phyloP scores from a whole-genome alignment of 192 early-diverging fungal genomes.

The Coemansia sp. region DNA sequence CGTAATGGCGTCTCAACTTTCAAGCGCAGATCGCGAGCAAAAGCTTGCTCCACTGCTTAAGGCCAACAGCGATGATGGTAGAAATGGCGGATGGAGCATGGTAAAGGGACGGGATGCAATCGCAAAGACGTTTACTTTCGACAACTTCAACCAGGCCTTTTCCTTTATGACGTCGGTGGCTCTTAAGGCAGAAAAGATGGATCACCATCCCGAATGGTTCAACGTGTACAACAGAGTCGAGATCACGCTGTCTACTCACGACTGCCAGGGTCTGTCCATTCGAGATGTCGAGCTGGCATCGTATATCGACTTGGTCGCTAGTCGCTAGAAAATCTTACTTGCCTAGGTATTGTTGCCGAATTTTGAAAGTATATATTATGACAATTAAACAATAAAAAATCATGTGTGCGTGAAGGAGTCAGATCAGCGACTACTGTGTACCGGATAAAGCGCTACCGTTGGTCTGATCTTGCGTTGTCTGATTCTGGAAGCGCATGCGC shows the following conservation, averaged over 20 bases:
- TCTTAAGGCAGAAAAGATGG: slow-evolving; percentile 82
- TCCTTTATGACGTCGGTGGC: slow-evolving; percentile 94
- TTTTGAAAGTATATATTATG: background rate
- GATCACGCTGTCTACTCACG: slow-evolving; percentile 88
- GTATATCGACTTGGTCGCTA: slow-evolving; percentile 57
- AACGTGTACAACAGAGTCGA: slow-evolving; percentile 94
- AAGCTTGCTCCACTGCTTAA: slow-evolving; percentile 27
- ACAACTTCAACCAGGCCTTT: slow-evolving; percentile 85
- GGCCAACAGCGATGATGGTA: background rate
- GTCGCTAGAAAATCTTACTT: slow-evolving; percentile 20
- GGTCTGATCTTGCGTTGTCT: slow-evolving; percentile 26
- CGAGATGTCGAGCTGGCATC: slow-evolving; percentile 75
- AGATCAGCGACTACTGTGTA: background rate
- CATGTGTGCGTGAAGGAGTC: background rate
- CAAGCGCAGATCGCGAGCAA: slow-evolving; percentile 22
- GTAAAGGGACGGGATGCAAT: slow-evolving; percentile 67
- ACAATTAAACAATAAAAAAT: background rate
- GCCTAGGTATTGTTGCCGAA: too few species aligned
- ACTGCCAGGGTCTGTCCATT: slow-evolving; percentile 75
- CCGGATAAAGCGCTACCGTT: slow-evolving; percentile 13
- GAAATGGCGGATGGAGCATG: slow-evolving; percentile 57
- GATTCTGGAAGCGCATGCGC: slow-evolving; percentile 65
- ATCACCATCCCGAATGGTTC: slow-evolving; percentile 97
- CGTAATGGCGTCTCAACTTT: slow-evolving; percentile 31
- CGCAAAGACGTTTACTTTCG: slow-evolving; percentile 73